These are phyloP conservation scores for Aspergillus quadricinctus DNA, from an alignment of 2,329 filamentous ascomycete genomes.

Conservation along the genomic window DNA sequence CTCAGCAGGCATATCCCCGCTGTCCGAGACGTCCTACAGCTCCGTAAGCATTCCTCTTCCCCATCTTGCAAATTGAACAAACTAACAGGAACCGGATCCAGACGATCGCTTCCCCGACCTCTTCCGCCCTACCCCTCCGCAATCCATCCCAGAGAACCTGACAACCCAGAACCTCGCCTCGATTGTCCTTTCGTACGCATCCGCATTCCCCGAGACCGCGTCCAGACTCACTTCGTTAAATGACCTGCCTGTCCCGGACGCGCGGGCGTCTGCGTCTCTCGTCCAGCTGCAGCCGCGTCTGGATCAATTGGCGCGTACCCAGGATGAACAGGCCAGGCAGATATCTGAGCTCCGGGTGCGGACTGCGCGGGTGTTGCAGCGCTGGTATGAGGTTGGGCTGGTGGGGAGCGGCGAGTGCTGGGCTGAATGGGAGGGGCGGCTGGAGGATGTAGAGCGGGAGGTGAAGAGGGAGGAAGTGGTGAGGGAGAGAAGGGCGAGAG, in stretches of 20 bases:
- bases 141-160: constrained; percentile 32
- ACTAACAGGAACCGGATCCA: constrained; percentile 2
- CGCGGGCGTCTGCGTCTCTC: constrained; percentile 38
- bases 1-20: constrained; percentile 36
- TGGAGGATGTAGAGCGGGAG: constrained; percentile 61
- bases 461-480: constrained; percentile 60
- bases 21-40: constrained; percentile 39
- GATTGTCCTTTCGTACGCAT: constrained; percentile 43
- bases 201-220: constrained; percentile 45
- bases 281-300: constrained; percentile 42
- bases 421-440: constrained; percentile 65
- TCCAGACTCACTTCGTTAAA: constrained; percentile 46
- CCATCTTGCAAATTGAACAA: neutral
- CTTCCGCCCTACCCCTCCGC: constrained; percentile 32
- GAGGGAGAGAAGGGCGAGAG: constrained; percentile 51
- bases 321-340: constrained; percentile 36
- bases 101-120: constrained; percentile 41
- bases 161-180: constrained; percentile 35
- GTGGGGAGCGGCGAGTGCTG: constrained; percentile 65
- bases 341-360: constrained; percentile 40
- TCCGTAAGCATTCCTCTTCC: constrained; percentile 30
- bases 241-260: constrained; percentile 44
- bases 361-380: constrained; percentile 51
- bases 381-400: constrained; percentile 71
- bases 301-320: constrained; percentile 30